A percentile compares a stretch with the other conserved stretches of the same genome.
Evolutionary conservation across 2,329 filamentous ascomycete species (phyloP).

Genomic region (Tolypocladium pustulatum): DNA sequence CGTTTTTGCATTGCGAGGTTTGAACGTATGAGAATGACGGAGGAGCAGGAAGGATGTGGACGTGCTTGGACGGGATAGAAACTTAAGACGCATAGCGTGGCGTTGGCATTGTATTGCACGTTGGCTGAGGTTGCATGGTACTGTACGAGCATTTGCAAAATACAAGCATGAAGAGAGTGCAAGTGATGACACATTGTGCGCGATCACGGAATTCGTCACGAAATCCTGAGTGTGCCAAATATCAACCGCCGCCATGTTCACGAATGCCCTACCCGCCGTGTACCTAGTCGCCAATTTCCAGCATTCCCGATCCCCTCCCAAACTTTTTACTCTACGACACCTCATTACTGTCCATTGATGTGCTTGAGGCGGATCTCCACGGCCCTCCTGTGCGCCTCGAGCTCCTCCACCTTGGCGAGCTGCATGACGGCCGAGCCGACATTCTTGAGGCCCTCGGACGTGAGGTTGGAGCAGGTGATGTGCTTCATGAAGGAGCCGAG

Average conservation of each 20-base stretch:
- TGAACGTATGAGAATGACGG: neutral
- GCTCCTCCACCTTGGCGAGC: conserved; percentile 83
- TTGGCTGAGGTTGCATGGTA: neutral
- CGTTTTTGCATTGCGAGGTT: neutral
- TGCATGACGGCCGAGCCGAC: conserved; percentile 89
- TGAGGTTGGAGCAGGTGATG: conserved; percentile 90
- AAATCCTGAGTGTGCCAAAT: neutral
- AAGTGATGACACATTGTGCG: neutral
- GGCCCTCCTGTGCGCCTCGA: conserved; percentile 86
- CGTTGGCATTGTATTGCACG: conserved; percentile 14
- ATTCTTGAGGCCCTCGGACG: conserved; percentile 71
- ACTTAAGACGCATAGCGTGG: conserved; percentile 19
- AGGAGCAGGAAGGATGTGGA: neutral
- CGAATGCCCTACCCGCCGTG: neutral
- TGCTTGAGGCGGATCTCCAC: conserved; percentile 68
- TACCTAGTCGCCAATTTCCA: neutral
- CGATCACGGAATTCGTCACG: neutral
- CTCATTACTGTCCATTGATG: conserved; percentile 24
- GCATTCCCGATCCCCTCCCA: neutral
- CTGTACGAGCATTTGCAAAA: neutral
- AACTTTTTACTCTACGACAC: conserved; percentile 1
- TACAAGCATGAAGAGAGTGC: neutral
- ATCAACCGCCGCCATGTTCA: conserved; percentile 1
- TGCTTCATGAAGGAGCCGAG: conserved; percentile 94
- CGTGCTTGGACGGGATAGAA: neutral